Conservation (phyloP, 1,284 basidiomycete species). For the Vanrija sp. region DNA sequence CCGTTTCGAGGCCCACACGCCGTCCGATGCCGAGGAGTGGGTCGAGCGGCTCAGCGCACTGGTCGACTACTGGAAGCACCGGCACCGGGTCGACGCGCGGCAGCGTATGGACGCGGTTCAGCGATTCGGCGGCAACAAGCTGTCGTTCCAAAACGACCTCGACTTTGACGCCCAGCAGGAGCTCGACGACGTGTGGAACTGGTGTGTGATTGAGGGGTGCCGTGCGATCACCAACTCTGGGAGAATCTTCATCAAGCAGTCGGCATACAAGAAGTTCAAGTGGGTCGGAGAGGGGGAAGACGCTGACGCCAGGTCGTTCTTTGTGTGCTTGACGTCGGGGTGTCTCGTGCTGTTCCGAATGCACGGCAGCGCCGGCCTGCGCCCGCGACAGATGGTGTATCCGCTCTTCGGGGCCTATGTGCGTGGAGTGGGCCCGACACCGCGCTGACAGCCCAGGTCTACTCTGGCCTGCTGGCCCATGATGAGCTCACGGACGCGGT, state of each 20-base stretch:
- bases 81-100: conserved; percentile 43
- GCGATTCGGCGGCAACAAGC: not conserved
- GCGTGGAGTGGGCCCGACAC: conserved; percentile 5
- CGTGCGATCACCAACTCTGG: conserved; percentile 35
- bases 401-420: conserved; percentile 47
- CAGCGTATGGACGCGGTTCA: conserved; percentile 38
- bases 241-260: conserved; percentile 37
- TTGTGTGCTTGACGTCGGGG: conserved; percentile 17
- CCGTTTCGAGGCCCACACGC: conserved; percentile 24
- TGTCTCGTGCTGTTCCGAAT: conserved; percentile 41
- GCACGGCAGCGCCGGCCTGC: conserved; percentile 24
- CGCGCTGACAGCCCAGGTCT: conserved; percentile 23
- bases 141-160: not conserved
- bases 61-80: conserved; percentile 37
- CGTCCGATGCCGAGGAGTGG: conserved; percentile 40
- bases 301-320: not conserved
- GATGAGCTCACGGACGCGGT: conserved; percentile 33
- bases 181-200: conserved; percentile 42
- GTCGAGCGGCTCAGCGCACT: conserved; percentile 29
- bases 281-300: conserved; percentile 18
- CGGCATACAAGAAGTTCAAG: conserved; percentile 37
- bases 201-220: conserved; percentile 46
- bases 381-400: conserved; percentile 28
- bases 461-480: conserved; percentile 43
- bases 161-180: not conserved